Evolutionary conservation across 371 early-diverging fungal species (phyloP), one percentile per base, ranked within the genome.

Genomic region (Saksenaea oblongispora): DNA sequence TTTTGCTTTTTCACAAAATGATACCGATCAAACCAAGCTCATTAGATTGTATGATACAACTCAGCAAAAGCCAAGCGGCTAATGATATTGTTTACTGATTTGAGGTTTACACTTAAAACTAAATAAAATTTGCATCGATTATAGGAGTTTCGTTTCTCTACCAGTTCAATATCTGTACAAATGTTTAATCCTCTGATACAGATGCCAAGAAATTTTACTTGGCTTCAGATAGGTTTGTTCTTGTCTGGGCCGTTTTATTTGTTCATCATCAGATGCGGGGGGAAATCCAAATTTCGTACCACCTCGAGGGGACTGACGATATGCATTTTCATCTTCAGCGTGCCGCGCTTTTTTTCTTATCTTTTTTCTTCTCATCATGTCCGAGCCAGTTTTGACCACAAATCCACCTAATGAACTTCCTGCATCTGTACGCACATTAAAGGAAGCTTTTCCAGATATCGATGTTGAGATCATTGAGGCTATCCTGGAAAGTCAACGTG

Each of bases 31-130:
- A 74, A 90, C 93, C 15, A 87, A 93, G 62, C 74, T 98, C 47
- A 95, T 98, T 66, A 86, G 98, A 53, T 86, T 94, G 60, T 98
- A 98, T 80, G 97, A 98, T 80, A 98, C 98, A 22, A 97, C 98
- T 1, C 78, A 89, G 62, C 85, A 88, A 64, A 97, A 97, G 78
- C 97, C 98, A 14, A 75, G 66, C 35, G 94, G 94, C 36, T 90
- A 80, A 47, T 22, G 31, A 7, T 7, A 31, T 31, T 31, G 31
- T 31, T 31, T 31, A 31, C n/a, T n/a, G n/a, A n/a, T n/a, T 31
- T 31, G 31, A 31, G 7, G 7, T 31, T 31, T 7, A 31, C 31
- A 7, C 31, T 31, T 31, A 31, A n/a, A n/a, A 31, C 31, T 7
- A 31, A 31, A 31, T 31, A 31, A 31, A 31, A 31, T 31, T 7